A percentile compares a stretch with the other conserved stretches of the same genome.
Evolutionary conservation across 495 filamentous ascomycete genomes (phyloP).

Genomic region (Articulospora tetracladia): DNA sequence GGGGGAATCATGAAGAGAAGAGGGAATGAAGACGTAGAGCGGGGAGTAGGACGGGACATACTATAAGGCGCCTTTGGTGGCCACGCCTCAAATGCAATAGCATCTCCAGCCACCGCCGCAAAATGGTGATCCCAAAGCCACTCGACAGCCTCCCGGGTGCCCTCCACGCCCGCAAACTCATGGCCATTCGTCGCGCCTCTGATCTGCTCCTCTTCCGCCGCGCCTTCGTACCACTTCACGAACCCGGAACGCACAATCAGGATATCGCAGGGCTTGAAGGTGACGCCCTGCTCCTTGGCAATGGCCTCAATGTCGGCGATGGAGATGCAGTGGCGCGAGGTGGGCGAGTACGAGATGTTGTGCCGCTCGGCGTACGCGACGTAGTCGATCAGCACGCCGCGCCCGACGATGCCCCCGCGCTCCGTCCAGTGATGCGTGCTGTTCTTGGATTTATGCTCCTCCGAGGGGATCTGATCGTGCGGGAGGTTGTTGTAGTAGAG

Average conservation of each 20-base stretch:
- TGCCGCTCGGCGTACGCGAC: slow-evolving; percentile 38
- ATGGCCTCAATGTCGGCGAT: slow-evolving; percentile 48
- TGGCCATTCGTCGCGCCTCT: slow-evolving; percentile 36
- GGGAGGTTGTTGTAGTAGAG: slow-evolving; percentile 45
- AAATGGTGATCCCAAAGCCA: slow-evolving; percentile 64
- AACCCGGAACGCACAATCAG: slow-evolving; percentile 61
- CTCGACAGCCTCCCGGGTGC: slow-evolving; percentile 51
- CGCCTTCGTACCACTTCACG: slow-evolving; percentile 45
- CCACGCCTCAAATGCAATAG: slow-evolving; percentile 44
- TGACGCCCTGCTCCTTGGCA: slow-evolving; percentile 43
- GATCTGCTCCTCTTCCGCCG: slow-evolving; percentile 35
- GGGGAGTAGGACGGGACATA: too few species aligned
- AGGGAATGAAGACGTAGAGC: too few species aligned
- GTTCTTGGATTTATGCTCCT: slow-evolving; percentile 40
- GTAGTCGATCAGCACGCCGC: slow-evolving; percentile 48
- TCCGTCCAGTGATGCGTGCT: slow-evolving; percentile 47
- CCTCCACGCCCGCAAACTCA: slow-evolving; percentile 53
- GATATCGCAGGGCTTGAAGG: slow-evolving; percentile 51
- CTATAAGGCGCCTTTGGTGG: slow-evolving; percentile 18
- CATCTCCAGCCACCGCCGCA: slow-evolving; percentile 49
- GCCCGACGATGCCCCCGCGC: slow-evolving; percentile 42
- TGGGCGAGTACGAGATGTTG: slow-evolving; percentile 48
- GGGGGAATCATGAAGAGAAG: too few species aligned
- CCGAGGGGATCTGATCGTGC: slow-evolving; percentile 48
- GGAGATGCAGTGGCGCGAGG: slow-evolving; percentile 49